Evolutionary conservation across 2,329 filamentous ascomycete species (phyloP).

Genomic region (Tolypocladium pustulatum): DNA sequence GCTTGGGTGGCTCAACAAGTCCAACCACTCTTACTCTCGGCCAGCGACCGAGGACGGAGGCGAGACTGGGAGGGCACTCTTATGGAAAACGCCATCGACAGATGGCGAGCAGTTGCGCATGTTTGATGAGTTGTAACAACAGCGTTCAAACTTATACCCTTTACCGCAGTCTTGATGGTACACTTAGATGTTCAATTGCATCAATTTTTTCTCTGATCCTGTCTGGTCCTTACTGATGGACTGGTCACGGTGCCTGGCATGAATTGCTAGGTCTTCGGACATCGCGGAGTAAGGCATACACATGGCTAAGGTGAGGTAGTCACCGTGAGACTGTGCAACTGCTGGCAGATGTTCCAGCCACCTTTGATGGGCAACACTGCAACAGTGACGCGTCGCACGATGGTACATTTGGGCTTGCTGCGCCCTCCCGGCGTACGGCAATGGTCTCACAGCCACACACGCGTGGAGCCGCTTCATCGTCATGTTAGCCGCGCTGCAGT

Average conservation of each 20-base stretch:
- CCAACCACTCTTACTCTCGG: slow-evolving; percentile 6
- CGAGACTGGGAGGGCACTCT: slow-evolving; percentile 11
- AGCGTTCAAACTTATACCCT: not conserved
- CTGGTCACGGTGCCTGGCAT: not conserved
- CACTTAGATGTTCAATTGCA: not conserved
- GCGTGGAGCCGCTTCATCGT: not conserved
- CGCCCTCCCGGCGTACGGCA: too few relatives aligned
- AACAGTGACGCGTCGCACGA: not conserved
- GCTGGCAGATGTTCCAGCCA: not conserved
- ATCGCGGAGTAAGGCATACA: not conserved
- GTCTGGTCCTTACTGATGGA: too few relatives aligned
- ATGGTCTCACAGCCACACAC: too few relatives aligned
- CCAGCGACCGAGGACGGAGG: slow-evolving; percentile 8
- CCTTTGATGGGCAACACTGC: not conserved
- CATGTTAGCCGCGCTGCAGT: not conserved
- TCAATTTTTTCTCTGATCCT: too few relatives aligned
- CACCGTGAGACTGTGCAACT: not conserved
- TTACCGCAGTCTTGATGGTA: not conserved
- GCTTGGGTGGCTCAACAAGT: slow-evolving; percentile 3
- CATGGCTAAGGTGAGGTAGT: not conserved
- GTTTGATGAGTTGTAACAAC: slow-evolving; percentile 35
- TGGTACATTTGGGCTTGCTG: too few relatives aligned
- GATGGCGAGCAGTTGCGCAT: slow-evolving; percentile 27
- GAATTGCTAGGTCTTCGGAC: not conserved
- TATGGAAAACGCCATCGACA: slow-evolving; percentile 15